Percentiles rank a stretch among this genome's conserved stretches.
Conservation (phyloP, 306 rosid genomes). For the Rosa persica region DNA sequence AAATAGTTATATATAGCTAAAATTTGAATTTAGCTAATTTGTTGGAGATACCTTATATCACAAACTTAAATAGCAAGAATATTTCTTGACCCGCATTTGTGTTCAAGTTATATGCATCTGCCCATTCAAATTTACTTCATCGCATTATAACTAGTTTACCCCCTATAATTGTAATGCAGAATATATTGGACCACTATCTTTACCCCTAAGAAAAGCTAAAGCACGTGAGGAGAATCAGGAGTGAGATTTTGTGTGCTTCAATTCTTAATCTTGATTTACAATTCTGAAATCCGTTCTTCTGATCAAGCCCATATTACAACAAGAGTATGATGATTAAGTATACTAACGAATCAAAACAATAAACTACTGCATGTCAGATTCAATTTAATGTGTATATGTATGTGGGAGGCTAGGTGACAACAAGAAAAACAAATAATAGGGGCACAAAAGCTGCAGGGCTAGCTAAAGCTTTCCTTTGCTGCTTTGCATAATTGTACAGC, state of each 20-base stretch:
- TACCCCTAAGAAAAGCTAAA: background rate
- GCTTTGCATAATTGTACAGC: slow-evolving; percentile 18
- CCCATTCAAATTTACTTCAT: background rate
- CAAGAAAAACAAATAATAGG: slow-evolving; percentile 6
- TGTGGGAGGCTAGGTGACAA: slow-evolving; percentile 8
- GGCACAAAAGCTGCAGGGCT: slow-evolving; percentile 37
- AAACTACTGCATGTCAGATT: background rate
- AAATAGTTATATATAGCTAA: too few relatives aligned
- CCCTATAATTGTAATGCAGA: background rate
- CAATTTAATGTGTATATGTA: background rate
- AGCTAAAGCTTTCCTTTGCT: slow-evolving; percentile 28
- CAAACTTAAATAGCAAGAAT: too few relatives aligned
- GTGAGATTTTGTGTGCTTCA: slow-evolving; percentile 23
- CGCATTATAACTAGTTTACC: too few relatives aligned
- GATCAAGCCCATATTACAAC: background rate
- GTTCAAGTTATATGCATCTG: background rate
- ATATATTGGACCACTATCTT: slow-evolving; percentile 7
- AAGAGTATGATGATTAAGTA: background rate
- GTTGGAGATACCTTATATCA: too few relatives aligned
- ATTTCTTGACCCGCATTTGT: background rate
- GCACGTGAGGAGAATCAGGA: slow-evolving; percentile 24
- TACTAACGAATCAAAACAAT: background rate
- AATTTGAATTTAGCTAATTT: too few relatives aligned
- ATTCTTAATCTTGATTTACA: slow-evolving; percentile 7
- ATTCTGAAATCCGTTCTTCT: slow-evolving; percentile 11